Evolutionary conservation across 257 asterid species (phyloP).

Genomic region (Euphrasia confusa): DNA sequence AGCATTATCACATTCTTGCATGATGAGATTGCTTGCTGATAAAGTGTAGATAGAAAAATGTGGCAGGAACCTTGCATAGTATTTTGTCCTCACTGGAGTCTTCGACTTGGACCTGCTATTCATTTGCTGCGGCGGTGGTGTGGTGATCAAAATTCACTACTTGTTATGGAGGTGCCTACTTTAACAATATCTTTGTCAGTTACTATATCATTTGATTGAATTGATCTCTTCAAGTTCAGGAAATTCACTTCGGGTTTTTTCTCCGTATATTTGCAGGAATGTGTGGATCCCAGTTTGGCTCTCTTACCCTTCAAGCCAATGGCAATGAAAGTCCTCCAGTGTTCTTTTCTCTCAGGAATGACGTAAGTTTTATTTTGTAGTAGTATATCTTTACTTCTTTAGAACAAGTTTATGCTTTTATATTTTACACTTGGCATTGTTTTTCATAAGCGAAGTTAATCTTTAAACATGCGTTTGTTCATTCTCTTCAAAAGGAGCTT

Average conservation of each 20-base stretch:
- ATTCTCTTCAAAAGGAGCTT: not conserved
- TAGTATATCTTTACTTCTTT: not conserved
- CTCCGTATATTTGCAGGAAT: constrained; percentile 45
- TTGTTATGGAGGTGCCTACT: constrained; percentile 66
- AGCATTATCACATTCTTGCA: constrained; percentile 12
- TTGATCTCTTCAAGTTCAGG: not conserved
- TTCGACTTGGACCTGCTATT: constrained; percentile 82
- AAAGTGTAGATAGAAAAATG: constrained; percentile 33
- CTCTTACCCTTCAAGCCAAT: constrained; percentile 74
- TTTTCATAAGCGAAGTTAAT: not conserved
- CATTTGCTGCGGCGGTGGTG: constrained; percentile 79
- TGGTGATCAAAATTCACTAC: constrained; percentile 63
- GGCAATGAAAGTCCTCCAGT: constrained; percentile 75
- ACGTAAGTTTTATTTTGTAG: constrained; percentile 38
- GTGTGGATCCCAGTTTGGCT: constrained; percentile 48
- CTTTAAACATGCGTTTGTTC: constrained; percentile 3
- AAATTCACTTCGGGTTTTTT: not conserved
- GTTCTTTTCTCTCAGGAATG: constrained; percentile 76
- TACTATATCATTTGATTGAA: not conserved
- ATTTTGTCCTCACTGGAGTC: constrained; percentile 92
- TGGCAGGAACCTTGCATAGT: constrained; percentile 97
- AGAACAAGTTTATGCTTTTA: not conserved
- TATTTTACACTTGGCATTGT: not conserved
- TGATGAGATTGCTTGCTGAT: constrained; percentile 27
- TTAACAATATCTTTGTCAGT: not conserved